Base-by-base conservation (phyloP, 2,329 filamentous ascomycete species). In the Trichoderma afroharzianum region DNA sequence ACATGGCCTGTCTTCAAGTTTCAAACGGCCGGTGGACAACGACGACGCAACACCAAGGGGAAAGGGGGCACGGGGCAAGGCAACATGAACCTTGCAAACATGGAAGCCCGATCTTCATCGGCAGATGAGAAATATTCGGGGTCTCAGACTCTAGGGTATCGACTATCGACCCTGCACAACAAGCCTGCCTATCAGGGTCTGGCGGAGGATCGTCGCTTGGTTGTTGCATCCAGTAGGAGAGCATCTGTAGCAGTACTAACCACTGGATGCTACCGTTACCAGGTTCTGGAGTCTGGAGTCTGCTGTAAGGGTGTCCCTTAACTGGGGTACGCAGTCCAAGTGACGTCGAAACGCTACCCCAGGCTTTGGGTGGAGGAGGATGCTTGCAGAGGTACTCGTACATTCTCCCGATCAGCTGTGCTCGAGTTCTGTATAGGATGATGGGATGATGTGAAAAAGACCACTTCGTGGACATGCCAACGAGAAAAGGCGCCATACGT, bases 51-150 rank as follows among this genome's bases (percentile, higher is more conserved):
- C 47, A 53, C 47, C 47, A 53, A 63, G 55, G 55, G 33, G 14
- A 36, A 36, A 36, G 5, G 33, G 58, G 57, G 39, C 43, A 21
- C 26, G 18, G 21, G 33, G 24, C n/a, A 36, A 36, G 21, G 39
- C 6, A 59, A 24, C 39, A 18, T 57, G 28, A 14, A 47, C 26
- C 18, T 33, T 18, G 14, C 18, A 39, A 39, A 63, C 59, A 39
- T 21, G 28, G 21, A 59, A 59, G n/a, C 30, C 28, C 59, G 59
- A 70, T 70, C 68, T 63, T 43, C 68, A 57, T 57, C 68, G 68
- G 68, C 59, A 70, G 68, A 63, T 70, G 59, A 24, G 21, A 47
- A 33, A 61, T 50, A 33, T 61, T 68, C 66, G 66, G 66, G 66
- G 55, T 68, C 66, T 59, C 26, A 32, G 55, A 32, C 43, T 69